Evolutionary conservation across 257 asterid species (phyloP).

Genomic region (Solanum gracilifrons): DNA sequence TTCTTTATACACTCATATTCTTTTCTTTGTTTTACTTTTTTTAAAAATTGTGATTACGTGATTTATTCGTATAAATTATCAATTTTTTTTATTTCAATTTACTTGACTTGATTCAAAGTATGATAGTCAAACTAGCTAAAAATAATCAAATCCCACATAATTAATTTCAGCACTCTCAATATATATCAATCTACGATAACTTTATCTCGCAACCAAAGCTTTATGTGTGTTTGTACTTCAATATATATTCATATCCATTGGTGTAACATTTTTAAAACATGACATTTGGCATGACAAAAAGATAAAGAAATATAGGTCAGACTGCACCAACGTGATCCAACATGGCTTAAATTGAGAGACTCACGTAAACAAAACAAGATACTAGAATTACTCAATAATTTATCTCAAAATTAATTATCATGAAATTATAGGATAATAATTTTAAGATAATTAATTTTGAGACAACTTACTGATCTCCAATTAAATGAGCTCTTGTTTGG

Average conservation of each 20-base stretch:
- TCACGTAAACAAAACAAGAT: neutral
- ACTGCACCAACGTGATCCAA: neutral
- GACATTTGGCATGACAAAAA: neutral
- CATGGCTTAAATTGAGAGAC: neutral
- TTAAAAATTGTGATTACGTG: neutral
- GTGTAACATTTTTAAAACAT: neutral
- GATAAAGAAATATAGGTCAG: neutral
- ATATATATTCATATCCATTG: neutral
- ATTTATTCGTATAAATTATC: neutral
- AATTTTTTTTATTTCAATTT: rapidly evolving
- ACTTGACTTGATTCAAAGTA: neutral
- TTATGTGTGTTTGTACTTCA: neutral
- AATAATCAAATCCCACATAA: neutral
- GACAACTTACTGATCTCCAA: neutral
- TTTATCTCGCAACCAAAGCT: neutral
- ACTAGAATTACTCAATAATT: no score
- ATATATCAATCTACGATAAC: neutral
- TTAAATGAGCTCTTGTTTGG: neutral
- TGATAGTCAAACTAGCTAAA: neutral
- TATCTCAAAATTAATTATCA: neutral
- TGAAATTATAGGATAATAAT: neutral
- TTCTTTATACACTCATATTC: neutral
- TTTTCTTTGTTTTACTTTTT: neutral
- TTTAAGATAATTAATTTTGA: neutral
- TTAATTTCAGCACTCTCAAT: neutral